Base-by-base conservation (phyloP, 306 rosid genomes). In the Astragalus glycyphyllos region DNA sequence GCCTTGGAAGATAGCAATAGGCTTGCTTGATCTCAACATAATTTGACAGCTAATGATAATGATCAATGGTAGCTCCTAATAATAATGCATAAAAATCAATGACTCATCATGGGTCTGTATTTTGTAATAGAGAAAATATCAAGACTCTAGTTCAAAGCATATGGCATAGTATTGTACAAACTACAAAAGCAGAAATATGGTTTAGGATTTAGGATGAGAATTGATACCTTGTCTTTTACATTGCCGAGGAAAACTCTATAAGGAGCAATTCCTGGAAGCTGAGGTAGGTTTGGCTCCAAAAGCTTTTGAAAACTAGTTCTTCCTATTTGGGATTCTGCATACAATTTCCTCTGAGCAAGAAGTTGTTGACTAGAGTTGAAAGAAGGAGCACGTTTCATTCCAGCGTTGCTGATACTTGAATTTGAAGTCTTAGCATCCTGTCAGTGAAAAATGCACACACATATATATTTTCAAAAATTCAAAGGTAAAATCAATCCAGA, bases 261-360 rank as follows among this genome's bases (percentile, higher is more conserved):
- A 48, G 97, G 96, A 74, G 94, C 83, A 53, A 89, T 80, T 71
- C 84, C 87, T 55, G 97, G 81, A 74, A 71, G 72, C 55, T 73
- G 86, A 73, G 89, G 83, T 50, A 78, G 83, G 66, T 71, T 82
- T 67, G 97, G 97, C 80, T 92, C 97, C 82, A 92, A 81, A 77
- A 92, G 97, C 87, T 89, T 92, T 47, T 84, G 87, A 72, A 92
- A 89, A 83, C 91, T 89, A 63, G 93, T 71, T 77, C 82, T 82
- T 79, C 97, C 97, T 4, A 62, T 72, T 58, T 85, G 87, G 81
- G 94, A 81, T 77, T 87, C 92, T 20, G 88, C 84, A 76, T 41
- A 83, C 23, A 76, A 23, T 78, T 87, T 92, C 82, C 87, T 86
- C 70, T 84, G 96, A 73, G 80, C 77, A 73, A 60, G 67, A 23